Evolutionary conservation across 352 stramenopile species (phyloP), one percentile per base, ranked within the genome.

Genomic region (Phytophthora ohioensis): DNA sequence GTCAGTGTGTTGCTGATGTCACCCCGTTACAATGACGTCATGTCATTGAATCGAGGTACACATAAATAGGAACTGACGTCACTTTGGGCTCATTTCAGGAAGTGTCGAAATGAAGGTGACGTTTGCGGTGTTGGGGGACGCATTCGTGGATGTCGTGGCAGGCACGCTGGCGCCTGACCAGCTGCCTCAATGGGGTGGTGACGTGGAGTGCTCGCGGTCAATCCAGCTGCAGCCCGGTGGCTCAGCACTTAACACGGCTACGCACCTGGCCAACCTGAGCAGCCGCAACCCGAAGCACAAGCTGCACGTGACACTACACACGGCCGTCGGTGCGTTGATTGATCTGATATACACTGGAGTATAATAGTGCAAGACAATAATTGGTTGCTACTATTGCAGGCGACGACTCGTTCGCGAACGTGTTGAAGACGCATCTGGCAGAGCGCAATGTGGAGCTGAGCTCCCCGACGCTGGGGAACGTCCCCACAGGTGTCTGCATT

Each of bases 241-340:
- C 62, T 95, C 87, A 54, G 87, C 87, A 43, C 78, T 93, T 63
- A 96, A 96, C 77, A 96, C 89, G 21, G 87, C 87, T 5, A 94
- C 87, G 48, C 86, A 95, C 55, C 69, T 95, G 46, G 83, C 83
- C 43, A 92, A 81, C 53, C 73, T 96, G 54, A 73, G 71, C 36
- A 64, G 31, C 0, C 34, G 48, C 54, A 73, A 79, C 47, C 36
- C 67, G 0, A 5, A 64, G n/a, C 70, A 77, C 46, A 64, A 74
- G 17, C 46, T 78, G 45, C 54, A 61, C 30, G 82, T 94, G 35
- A 73, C 68, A 39, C 79, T 93, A 27, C 83, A 92, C 76, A 90
- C 83, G 0, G 78, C 81, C 34, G 64, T 94, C 7, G 87, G 86
- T 80, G 8, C 9, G 69, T 43, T 10, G 12, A 47, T 52, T 67